Conservation (phyloP, 169 alveolate species). For the Plasmodium vivax region DNA sequence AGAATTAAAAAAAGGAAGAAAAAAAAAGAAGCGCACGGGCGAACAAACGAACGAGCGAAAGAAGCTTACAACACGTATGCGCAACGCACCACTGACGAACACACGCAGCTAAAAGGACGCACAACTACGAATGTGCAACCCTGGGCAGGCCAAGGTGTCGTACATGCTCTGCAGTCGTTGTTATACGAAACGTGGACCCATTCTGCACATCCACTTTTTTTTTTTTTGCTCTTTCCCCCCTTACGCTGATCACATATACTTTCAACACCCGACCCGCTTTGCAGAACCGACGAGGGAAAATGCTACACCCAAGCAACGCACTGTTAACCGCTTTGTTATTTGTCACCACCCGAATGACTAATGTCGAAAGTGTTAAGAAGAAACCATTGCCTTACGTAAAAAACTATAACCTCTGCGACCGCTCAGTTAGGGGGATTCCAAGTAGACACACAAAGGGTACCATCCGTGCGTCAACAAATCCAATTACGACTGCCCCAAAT, state of each 20-base stretch:
- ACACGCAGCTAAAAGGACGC: background rate
- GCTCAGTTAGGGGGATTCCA: background rate
- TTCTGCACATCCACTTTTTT: background rate
- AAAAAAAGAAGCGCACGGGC: background rate
- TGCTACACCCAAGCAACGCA: background rate
- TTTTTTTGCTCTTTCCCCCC: background rate
- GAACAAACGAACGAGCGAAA: background rate
- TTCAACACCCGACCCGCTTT: background rate
- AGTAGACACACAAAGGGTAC: slow-evolving; percentile 7
- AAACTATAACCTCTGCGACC: background rate
- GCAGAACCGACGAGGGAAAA: background rate
- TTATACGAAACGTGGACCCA: background rate
- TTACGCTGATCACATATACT: background rate
- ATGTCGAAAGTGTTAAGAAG: slow-evolving; percentile 26
- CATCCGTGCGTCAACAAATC: background rate
- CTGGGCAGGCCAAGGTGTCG: background rate
- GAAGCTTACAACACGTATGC: background rate
- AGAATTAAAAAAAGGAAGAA: background rate
- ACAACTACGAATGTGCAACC: background rate
- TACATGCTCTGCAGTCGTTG: background rate
- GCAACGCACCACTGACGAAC: background rate
- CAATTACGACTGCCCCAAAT: background rate
- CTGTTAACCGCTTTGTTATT: background rate
- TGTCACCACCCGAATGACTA: background rate
- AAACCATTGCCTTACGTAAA: slow-evolving; percentile 11